Evolutionary conservation across 352 stramenopile species (phyloP), one percentile per base, ranked within the genome.

Genomic region (Phytophthora foliorum): DNA sequence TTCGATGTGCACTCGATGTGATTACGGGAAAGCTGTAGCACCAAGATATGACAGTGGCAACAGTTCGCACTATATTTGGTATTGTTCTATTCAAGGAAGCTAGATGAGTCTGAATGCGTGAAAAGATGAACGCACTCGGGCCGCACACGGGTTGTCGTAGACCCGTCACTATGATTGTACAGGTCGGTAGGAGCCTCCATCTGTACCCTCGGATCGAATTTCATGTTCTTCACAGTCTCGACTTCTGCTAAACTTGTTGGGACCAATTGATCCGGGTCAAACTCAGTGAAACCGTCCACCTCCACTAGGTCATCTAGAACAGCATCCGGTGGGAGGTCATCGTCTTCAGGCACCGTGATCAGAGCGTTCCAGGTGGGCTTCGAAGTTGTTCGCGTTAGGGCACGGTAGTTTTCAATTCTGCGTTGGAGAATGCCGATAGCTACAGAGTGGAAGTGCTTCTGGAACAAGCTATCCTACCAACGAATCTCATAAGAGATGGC

Each of bases 371-470:
- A 57, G 11, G 11, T 55, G 16, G 22, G 32, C 29, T 57, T 56
- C 34, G 8, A 22, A 24, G 7, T 19, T 41, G 45, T 50, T 41
- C 45, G 3, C 7, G 45, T 41, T 27, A 64, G 34, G 0, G 45
- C 44, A 29, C 57, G 32, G 16, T 57, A 57, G 9, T 57, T 64
- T 51, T 64, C 45, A 21, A 64, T 55, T 16, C 32, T 45, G 8
- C 57, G 45, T 27, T 64, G 57, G 13, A 64, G 34, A 22, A 50
- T 16, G 3, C 57, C 57, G n/a, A 57, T 44, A 39, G 54, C 13
- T 45, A 53, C 6, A 22, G 27, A 32, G 39, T 61, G 54, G 0
- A 29, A 22, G n/a, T 61, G 41, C n/a, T 61, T 52, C 8, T 56
- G 44, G 44, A 57, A 50, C 32, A 64, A 39, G 2, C 11, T 57